Conservation (phyloP, 106 monocot genomes). For the Dendrobium nobile region DNA sequence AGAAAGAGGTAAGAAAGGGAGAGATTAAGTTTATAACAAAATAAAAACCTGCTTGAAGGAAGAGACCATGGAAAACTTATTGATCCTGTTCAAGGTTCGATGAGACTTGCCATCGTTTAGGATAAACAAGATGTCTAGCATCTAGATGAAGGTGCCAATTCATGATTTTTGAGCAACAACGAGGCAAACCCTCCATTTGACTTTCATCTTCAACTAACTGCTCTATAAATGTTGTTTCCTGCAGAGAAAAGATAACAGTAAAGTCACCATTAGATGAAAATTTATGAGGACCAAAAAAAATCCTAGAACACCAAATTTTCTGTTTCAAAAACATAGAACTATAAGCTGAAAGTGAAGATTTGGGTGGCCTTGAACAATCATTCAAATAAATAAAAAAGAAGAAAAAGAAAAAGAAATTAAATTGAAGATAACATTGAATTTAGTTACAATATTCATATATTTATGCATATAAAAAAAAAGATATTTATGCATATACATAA, state of each 20-base stretch:
- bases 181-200: conserved; percentile 88
- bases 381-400: not conserved
- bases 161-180: conserved; percentile 70
- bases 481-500: not conserved
- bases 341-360: not conserved
- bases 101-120: conserved; percentile 58
- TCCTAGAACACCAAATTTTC: not conserved
- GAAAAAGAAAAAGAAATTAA: not conserved
- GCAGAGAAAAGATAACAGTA: conserved; percentile 13
- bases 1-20: not conserved
- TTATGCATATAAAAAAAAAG: not conserved
- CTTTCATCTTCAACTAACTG: conserved; percentile 97
- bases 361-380: not conserved
- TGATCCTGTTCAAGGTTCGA: conserved; percentile 44
- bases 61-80: not conserved
- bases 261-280: not conserved
- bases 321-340: not conserved
- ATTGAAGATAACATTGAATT: not conserved
- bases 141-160: conserved; percentile 94
- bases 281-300: not conserved
- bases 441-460: not conserved
- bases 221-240: conserved; percentile 95
- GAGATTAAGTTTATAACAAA: not conserved
- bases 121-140: conserved; percentile 47
- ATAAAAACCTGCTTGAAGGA: not conserved